These are phyloP conservation scores for Leishmania gerbilli DNA, from an alignment of 208 protist genomes.

Conservation along the genomic window DNA sequence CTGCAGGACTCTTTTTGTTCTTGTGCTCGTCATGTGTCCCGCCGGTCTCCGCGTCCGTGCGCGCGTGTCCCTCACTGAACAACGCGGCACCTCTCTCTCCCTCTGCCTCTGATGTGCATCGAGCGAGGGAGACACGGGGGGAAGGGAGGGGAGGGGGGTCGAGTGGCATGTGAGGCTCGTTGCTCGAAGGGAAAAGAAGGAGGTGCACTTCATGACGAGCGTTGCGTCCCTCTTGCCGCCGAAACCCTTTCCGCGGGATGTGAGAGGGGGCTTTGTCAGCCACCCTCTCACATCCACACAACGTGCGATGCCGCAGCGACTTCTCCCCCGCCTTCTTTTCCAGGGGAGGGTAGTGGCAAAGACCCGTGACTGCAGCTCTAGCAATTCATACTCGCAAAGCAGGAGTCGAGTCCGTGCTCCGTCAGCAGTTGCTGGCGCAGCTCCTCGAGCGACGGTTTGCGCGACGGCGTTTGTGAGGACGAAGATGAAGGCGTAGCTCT, in stretches of 20 bases:
- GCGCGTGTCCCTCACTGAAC: not conserved
- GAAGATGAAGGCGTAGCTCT: not conserved
- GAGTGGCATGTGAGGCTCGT: not conserved
- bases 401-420: slow-evolving; percentile 10
- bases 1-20: not conserved
- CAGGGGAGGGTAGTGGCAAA: not conserved
- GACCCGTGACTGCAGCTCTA: not conserved
- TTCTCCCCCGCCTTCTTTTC: not conserved
- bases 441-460: slow-evolving; percentile 7
- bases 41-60: not conserved
- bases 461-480: not conserved
- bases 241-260: not conserved
- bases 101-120: not conserved
- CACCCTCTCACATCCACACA: not conserved
- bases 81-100: not conserved
- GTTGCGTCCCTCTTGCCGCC: not conserved
- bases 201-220: not conserved
- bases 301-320: not conserved
- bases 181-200: not conserved
- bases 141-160: not conserved
- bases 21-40: not conserved
- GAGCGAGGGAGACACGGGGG: not conserved
- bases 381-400: not conserved
- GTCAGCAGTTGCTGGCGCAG: slow-evolving; percentile 16
- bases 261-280: not conserved